phyloP scores from a whole-genome alignment of 2,329 filamentous ascomycete species.

The Fusarium pininemorale region DNA sequence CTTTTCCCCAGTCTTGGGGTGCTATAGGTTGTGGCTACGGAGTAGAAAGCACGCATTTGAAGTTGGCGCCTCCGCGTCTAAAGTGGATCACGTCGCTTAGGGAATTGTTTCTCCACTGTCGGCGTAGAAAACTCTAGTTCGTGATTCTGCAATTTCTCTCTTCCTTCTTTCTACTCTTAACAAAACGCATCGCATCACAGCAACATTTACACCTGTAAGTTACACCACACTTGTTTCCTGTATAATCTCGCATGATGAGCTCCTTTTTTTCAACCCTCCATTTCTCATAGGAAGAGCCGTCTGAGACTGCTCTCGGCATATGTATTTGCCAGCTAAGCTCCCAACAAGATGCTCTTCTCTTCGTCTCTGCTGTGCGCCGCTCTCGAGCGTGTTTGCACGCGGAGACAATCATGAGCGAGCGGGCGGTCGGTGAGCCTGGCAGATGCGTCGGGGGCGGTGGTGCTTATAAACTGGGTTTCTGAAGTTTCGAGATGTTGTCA shows the following conservation, averaged over 20 bases:
- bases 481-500: slow-evolving; percentile 47
- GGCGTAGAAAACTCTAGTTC: slow-evolving; percentile 29
- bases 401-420: slow-evolving; percentile 31
- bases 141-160: slow-evolving; percentile 34
- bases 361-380: slow-evolving; percentile 35
- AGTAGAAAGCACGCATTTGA: not conserved
- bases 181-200: not conserved
- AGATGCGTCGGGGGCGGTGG: slow-evolving; percentile 51
- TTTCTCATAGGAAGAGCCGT: slow-evolving; percentile 58
- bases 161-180: slow-evolving; percentile 21
- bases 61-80: slow-evolving; percentile 25
- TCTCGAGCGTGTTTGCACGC: slow-evolving; percentile 50
- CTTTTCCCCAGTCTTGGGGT: not conserved
- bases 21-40: not conserved
- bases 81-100: slow-evolving; percentile 23
- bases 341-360: slow-evolving; percentile 24
- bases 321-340: slow-evolving; percentile 35
- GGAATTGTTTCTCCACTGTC: slow-evolving; percentile 9
- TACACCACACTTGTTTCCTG: not conserved
- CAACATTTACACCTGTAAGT: slow-evolving; percentile 18
- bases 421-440: slow-evolving; percentile 41
- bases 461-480: slow-evolving; percentile 60
- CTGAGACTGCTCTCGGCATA: slow-evolving; percentile 52
- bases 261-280: slow-evolving; percentile 51
- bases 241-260: slow-evolving; percentile 52